These are phyloP conservation scores for Cordyceps sp. DNA, from an alignment of 2,329 filamentous ascomycete species.

Conservation along the genomic window DNA sequence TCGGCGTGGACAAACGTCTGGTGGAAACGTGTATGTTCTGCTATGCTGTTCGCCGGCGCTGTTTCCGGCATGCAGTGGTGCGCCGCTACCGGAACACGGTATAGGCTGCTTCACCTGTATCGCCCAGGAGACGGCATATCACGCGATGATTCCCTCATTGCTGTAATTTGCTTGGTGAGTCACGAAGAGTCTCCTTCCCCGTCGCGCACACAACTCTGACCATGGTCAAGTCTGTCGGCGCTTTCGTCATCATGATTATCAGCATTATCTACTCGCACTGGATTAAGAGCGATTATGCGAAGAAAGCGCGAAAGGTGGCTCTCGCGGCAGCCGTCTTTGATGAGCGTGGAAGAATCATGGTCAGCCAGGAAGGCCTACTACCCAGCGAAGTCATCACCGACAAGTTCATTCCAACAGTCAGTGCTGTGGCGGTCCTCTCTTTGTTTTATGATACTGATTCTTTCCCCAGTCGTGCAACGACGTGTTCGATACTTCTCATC, in stretches of 20 bases:
- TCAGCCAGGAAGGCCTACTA: constrained; percentile 51
- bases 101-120: constrained; percentile 32
- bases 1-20: constrained; percentile 61
- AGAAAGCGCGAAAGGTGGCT: constrained; percentile 43
- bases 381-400: constrained; percentile 66
- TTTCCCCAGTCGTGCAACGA: constrained; percentile 30
- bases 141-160: constrained; percentile 23
- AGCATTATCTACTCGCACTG: constrained; percentile 24
- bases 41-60: constrained; percentile 49
- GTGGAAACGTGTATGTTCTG: constrained; percentile 55
- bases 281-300: constrained; percentile 35
- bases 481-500: constrained; percentile 58
- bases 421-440: constrained; percentile 2
- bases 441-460: too few species aligned
- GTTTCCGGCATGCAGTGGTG: constrained; percentile 81
- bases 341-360: constrained; percentile 45
- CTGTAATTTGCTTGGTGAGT: constrained; percentile 52
- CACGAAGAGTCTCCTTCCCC: neutral
- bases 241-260: constrained; percentile 41
- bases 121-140: constrained; percentile 8
- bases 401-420: constrained; percentile 51
- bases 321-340: constrained; percentile 52
- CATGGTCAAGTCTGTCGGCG: constrained; percentile 36
- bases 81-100: constrained; percentile 52
- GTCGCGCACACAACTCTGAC: neutral